Conservation (phyloP, 78 protist genomes). For the Anaeramoeba ignava region DNA sequence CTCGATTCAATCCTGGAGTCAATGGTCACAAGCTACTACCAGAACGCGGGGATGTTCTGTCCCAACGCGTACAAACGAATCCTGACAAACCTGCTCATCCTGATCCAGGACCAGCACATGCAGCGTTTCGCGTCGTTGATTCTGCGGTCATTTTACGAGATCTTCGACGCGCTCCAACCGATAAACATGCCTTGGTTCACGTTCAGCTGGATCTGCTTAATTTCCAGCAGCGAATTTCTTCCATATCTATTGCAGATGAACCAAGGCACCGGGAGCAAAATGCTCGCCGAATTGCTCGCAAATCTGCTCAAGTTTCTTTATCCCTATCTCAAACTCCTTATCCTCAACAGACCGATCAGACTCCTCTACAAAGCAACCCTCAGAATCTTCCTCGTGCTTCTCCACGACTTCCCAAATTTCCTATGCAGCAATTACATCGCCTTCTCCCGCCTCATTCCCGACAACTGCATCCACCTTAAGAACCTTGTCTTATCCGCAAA, state of each 20-base stretch:
- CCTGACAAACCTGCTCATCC: too few species aligned
- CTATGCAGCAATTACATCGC: slow-evolving; percentile 80
- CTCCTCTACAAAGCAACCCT: slow-evolving; percentile 67
- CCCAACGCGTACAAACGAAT: too few species aligned
- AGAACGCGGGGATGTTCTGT: too few species aligned
- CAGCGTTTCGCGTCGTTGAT: too few species aligned
- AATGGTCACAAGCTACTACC: too few species aligned
- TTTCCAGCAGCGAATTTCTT: slow-evolving; percentile 79
- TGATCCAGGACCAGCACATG: too few species aligned
- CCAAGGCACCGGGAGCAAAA: slow-evolving; percentile 39
- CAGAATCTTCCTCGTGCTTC: slow-evolving; percentile 58
- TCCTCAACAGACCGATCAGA: slow-evolving; percentile 50
- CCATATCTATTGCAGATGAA: slow-evolving; percentile 50
- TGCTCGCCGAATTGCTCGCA: slow-evolving; percentile 60
- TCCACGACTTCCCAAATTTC: slow-evolving; percentile 98
- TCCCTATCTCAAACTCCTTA: slow-evolving; percentile 48
- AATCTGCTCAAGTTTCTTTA: slow-evolving; percentile 68
- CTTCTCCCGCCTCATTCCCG: slow-evolving; percentile 87
- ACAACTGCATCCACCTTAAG: slow-evolving; percentile 82
- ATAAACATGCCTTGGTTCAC: slow-evolving; percentile 76
- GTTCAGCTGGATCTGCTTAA: slow-evolving; percentile 89
- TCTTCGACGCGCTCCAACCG: slow-evolving; percentile 65
- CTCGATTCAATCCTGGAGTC: too few species aligned
- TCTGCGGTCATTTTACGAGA: slow-evolving; percentile 50
- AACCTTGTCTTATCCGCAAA: slow-evolving; percentile 84